Percentiles rank a stretch among this genome's conserved stretches.
These are phyloP conservation scores for Platanthera guangdongensis DNA, from an alignment of 106 monocot genomes.

Conservation along the genomic window DNA sequence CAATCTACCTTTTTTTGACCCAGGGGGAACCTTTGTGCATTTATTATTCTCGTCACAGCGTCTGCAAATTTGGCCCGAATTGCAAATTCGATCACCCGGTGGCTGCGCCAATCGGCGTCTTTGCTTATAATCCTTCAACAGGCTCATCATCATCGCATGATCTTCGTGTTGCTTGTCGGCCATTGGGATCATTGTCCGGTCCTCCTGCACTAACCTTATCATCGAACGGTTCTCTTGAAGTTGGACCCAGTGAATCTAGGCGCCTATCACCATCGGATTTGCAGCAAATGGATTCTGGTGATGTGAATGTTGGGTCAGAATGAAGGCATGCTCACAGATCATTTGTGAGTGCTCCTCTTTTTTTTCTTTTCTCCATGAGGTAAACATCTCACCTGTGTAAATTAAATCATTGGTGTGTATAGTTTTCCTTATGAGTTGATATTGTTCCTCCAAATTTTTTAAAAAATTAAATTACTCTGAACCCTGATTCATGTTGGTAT, in stretches of 20 bases:
- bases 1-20: neutral
- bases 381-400: constrained; percentile 18
- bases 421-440: constrained; percentile 16
- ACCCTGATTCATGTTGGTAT: neutral
- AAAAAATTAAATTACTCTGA: neutral
- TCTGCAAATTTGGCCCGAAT: constrained; percentile 69
- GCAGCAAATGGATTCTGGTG: constrained; percentile 21
- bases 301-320: constrained; percentile 16
- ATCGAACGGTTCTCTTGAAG: constrained; percentile 21
- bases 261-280: constrained; percentile 10
- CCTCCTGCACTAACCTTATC: constrained; percentile 15
- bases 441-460: constrained; percentile 1
- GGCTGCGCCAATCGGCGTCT: constrained; percentile 35
- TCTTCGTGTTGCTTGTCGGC: constrained; percentile 6
- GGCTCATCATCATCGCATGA: constrained; percentile 14
- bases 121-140: constrained; percentile 31
- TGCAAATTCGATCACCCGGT: constrained; percentile 78
- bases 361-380: constrained; percentile 3
- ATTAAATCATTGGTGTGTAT: constrained; percentile 31
- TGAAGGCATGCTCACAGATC: constrained; percentile 10
- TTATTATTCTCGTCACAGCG: constrained; percentile 59
- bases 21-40: constrained; percentile 53
- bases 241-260: constrained; percentile 16
- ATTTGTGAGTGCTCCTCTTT: constrained; percentile 10
- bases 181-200: constrained; percentile 5